Percentiles rank a stretch among this genome's conserved stretches.
Evolutionary conservation across 345 rosid genomes (phyloP).

Genomic region (Acer saccharum): DNA sequence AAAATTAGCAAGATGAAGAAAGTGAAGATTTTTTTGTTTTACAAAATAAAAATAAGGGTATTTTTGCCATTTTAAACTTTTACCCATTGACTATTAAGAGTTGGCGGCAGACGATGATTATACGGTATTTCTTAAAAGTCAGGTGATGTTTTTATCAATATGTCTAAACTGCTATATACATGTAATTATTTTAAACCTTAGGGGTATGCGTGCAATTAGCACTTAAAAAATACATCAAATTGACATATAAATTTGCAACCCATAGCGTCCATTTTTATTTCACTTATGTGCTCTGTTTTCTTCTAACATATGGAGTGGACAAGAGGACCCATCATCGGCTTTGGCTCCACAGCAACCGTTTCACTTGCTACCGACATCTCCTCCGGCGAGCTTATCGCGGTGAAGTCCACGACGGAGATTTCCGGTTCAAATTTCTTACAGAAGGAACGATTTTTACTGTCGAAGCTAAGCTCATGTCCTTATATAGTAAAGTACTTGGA

Average conservation of each 20-base stretch:
- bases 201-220: no score
- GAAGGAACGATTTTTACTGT: slow-evolving; percentile 53
- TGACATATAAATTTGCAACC: neutral
- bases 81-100: no score
- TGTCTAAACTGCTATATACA: no score
- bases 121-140: no score
- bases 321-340: slow-evolving; percentile 79
- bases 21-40: no score
- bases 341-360: slow-evolving; percentile 84
- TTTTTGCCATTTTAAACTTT: no score
- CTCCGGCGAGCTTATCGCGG: slow-evolving; percentile 62
- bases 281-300: slow-evolving; percentile 15
- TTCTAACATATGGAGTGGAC: slow-evolving; percentile 57
- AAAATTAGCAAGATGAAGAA: no score
- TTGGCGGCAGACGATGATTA: no score
- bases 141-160: no score
- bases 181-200: no score
- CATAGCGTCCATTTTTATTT: neutral
- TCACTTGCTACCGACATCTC: slow-evolving; percentile 52
- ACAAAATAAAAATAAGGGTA: no score
- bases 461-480: slow-evolving; percentile 56
- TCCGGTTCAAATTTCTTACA: slow-evolving; percentile 54
- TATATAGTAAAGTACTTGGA: slow-evolving; percentile 67
- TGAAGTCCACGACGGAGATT: slow-evolving; percentile 58
- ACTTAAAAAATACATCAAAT: neutral